Conservation (phyloP, 2,329 filamentous ascomycete genomes). For the Penicillium sp. region DNA sequence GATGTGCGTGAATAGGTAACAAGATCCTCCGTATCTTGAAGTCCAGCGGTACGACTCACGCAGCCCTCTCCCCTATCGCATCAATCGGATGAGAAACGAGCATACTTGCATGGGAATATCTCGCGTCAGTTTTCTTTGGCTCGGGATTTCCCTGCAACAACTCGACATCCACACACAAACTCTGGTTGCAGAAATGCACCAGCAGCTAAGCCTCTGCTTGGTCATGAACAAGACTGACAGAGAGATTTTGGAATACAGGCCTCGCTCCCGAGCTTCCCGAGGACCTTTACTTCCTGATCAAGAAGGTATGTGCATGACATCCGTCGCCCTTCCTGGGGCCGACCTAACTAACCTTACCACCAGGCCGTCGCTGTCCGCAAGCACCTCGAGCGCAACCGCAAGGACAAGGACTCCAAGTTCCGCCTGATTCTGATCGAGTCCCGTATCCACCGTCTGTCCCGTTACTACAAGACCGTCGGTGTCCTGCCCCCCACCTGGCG, state of each 20-base stretch:
- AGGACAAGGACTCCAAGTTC: slow-evolving; percentile 99
- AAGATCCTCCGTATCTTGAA: slow-evolving; percentile 99
- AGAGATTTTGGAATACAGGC: slow-evolving; percentile 79
- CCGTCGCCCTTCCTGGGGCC: neutral
- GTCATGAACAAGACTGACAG: slow-evolving; percentile 75
- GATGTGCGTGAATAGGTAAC: slow-evolving; percentile 65
- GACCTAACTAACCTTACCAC: slow-evolving; percentile 4
- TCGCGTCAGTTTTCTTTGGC: slow-evolving; percentile 1
- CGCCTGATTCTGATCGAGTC: slow-evolving; percentile 99
- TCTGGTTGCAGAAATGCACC: slow-evolving; percentile 31
- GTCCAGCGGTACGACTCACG: slow-evolving; percentile 72
- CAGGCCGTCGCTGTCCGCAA: slow-evolving; percentile 97
- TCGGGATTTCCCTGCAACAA: neutral
- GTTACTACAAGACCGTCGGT: slow-evolving; percentile 98
- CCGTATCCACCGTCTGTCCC: slow-evolving; percentile 98
- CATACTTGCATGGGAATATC: slow-evolving; percentile 8
- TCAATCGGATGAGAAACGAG: slow-evolving; percentile 25
- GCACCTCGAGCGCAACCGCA: slow-evolving; percentile 99
- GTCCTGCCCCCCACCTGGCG: slow-evolving; percentile 88
- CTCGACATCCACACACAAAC: slow-evolving; percentile 9
- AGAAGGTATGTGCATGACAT: slow-evolving; percentile 67
- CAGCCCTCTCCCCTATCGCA: slow-evolving; percentile 18
- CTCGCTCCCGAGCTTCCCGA: slow-evolving; percentile 98
- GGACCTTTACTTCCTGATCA: slow-evolving; percentile 99
- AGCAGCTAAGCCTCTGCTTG: slow-evolving; percentile 72